These are phyloP conservation scores for Hymenoscyphus fructigenus DNA, from an alignment of 2,329 filamentous ascomycete genomes.

Conservation along the genomic window DNA sequence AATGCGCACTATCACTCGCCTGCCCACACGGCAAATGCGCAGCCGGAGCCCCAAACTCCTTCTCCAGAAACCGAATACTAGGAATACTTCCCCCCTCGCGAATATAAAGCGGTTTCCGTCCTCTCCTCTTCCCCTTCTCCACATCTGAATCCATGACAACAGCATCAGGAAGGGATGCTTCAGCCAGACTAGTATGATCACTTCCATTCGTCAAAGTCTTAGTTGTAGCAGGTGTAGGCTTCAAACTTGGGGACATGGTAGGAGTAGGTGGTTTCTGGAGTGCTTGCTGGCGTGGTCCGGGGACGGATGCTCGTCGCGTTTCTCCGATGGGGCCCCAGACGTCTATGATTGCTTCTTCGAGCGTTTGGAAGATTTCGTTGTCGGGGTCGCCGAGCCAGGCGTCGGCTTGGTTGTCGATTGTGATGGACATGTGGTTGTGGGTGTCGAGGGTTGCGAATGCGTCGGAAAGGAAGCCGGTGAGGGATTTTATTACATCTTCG, in stretches of 20 bases:
- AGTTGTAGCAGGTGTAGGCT: slow-evolving; percentile 49
- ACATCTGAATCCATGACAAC: neutral
- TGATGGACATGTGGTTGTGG: slow-evolving; percentile 76
- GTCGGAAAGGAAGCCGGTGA: slow-evolving; percentile 65
- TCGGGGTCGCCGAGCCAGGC: slow-evolving; percentile 92
- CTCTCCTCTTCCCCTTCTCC: slow-evolving; percentile 17
- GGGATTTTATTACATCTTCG: slow-evolving; percentile 65
- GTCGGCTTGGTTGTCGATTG: slow-evolving; percentile 90
- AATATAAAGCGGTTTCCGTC: slow-evolving; percentile 79
- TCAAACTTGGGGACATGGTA: slow-evolving; percentile 33
- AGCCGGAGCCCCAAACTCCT: slow-evolving; percentile 87
- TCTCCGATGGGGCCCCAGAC: slow-evolving; percentile 69
- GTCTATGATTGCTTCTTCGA: slow-evolving; percentile 80
- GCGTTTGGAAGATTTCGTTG: slow-evolving; percentile 85
- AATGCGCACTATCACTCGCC: slow-evolving; percentile 87
- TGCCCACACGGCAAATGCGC: slow-evolving; percentile 94
- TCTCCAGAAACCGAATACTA: slow-evolving; percentile 89
- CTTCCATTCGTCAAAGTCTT: slow-evolving; percentile 50
- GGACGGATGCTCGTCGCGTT: slow-evolving; percentile 40
- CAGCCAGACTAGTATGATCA: slow-evolving; percentile 36
- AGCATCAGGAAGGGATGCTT: slow-evolving; percentile 33
- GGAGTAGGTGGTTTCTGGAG: slow-evolving; percentile 22
- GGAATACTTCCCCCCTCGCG: slow-evolving; percentile 95
- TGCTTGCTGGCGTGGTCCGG: slow-evolving; percentile 35
- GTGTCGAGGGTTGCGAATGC: slow-evolving; percentile 76